Conservation (phyloP, 2,329 filamentous ascomycete species). For the Huntiella savannae region DNA sequence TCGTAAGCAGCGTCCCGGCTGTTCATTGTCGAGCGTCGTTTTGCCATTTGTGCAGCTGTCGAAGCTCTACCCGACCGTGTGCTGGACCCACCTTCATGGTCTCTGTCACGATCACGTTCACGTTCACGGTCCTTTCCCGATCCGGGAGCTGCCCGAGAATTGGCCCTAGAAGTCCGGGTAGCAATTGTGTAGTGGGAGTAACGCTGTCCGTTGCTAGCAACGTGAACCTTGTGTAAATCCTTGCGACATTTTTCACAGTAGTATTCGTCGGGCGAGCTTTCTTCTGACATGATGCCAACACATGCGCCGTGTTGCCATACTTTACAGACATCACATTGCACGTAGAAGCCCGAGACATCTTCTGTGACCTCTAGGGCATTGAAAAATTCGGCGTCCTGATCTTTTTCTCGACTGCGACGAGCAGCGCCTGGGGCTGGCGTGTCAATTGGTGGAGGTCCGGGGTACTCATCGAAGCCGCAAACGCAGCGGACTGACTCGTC, state of each 20-base stretch:
- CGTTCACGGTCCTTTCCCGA: slow-evolving; percentile 20
- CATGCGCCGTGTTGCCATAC: slow-evolving; percentile 98
- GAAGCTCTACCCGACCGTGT: slow-evolving; percentile 38
- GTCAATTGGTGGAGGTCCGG: slow-evolving; percentile 53
- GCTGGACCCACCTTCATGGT: slow-evolving; percentile 39
- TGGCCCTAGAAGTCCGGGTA: slow-evolving; percentile 34
- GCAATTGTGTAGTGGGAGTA: slow-evolving; percentile 48
- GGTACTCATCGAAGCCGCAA: slow-evolving; percentile 87
- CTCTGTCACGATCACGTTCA: slow-evolving; percentile 27
- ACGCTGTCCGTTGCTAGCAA: slow-evolving; percentile 56
- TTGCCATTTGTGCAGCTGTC: slow-evolving; percentile 39
- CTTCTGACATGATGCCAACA: slow-evolving; percentile 89
- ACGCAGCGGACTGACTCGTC: slow-evolving; percentile 92
- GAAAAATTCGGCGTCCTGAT: slow-evolving; percentile 31
- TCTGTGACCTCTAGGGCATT: slow-evolving; percentile 49
- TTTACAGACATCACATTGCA: slow-evolving; percentile 94
- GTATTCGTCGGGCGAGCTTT: slow-evolving; percentile 86
- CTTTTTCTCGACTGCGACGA: slow-evolving; percentile 35
- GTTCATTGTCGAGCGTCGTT: slow-evolving; percentile 91
- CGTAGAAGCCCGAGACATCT: slow-evolving; percentile 84
- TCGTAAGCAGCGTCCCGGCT: slow-evolving; percentile 90
- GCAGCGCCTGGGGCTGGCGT: slow-evolving; percentile 21
- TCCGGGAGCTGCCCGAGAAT: slow-evolving; percentile 40
- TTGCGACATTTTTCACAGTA: slow-evolving; percentile 92
- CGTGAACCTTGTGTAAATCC: slow-evolving; percentile 71